Evolutionary conservation across 768 basidiomycete genomes (phyloP).

Genomic region (Collybia sordida): DNA sequence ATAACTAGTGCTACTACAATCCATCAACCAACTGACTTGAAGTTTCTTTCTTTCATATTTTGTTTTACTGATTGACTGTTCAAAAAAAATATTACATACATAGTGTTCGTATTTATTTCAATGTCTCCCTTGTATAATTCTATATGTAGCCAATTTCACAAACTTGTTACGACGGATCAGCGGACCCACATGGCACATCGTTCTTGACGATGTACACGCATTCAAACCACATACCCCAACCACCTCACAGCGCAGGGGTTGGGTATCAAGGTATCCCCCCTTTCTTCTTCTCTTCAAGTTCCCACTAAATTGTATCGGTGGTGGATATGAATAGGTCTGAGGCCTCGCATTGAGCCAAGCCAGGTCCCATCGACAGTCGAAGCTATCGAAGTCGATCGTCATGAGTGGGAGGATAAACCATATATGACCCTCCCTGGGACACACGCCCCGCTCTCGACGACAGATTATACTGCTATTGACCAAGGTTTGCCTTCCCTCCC

Average conservation of each 20-base stretch:
- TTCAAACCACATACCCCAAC: slow-evolving; percentile 60
- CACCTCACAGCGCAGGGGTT: slow-evolving; percentile 66
- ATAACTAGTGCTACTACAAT: too few relatives aligned
- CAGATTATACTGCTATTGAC: slow-evolving; percentile 88
- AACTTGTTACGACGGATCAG: too few relatives aligned
- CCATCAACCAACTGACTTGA: too few relatives aligned
- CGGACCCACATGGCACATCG: background rate
- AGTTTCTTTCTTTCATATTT: too few relatives aligned
- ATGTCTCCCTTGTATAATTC: too few relatives aligned
- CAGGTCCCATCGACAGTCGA: slow-evolving; percentile 93
- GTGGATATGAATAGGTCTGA: slow-evolving; percentile 68
- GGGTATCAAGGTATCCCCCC: slow-evolving; percentile 40
- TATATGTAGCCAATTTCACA: too few relatives aligned
- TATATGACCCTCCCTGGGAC: slow-evolving; percentile 58
- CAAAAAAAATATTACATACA: too few relatives aligned
- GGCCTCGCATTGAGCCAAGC: slow-evolving; percentile 79
- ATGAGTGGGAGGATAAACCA: slow-evolving; percentile 70
- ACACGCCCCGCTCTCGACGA: slow-evolving; percentile 81
- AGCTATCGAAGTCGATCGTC: slow-evolving; percentile 75
- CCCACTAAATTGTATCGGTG: background rate
- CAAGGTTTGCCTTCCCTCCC: slow-evolving; percentile 52
- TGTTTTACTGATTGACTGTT: too few relatives aligned
- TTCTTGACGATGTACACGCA: slow-evolving; percentile 38
- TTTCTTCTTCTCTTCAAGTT: background rate
- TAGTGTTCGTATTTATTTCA: too few relatives aligned